Evolutionary conservation across 106 monocot genomes (phyloP), one percentile per base, ranked within the genome.

Genomic region (Dendrobium catenatum): DNA sequence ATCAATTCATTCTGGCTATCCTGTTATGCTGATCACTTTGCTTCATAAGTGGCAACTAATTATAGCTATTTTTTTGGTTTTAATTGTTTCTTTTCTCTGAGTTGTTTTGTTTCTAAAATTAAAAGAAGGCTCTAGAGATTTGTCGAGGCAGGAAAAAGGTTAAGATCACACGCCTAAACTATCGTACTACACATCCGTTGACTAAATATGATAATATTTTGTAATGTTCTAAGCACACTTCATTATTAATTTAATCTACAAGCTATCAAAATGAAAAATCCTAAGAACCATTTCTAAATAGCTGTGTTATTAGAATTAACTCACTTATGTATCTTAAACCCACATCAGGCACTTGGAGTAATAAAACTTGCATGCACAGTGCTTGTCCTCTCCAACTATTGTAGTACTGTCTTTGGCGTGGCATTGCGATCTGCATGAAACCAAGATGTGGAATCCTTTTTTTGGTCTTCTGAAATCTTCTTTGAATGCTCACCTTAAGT

Each of bases 41-140:
- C 70, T 37, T 70, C 37, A 37, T 22, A 70, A 16, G 15, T 70
- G 29, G 2, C 67, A 37, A 70, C 37, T 70, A 37, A 70, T 37
- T 70, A 70, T 70, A 70, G 37, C 2, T 70, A 70, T 68, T 68
- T 27, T 37, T 66, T 66, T 70, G 33, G 33, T 70, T 70, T 33
- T 15, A 66, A 66, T 66, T 70, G 37, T 70, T 70, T 15, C 29
- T n/a, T 24, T 70, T 20, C 70, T 70, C 15, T 70, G 70, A 70
- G 37, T 33, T 70, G 11, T 37, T 70, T 70, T 70, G 2, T 70
- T 61, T 22, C 61, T 61, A 10, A 61, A 61, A 22, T 61, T 61
- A 61, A 8, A 61, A 61, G 22, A 61, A 8, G 13, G 13, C 13
- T 51, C 51, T 15, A 15, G 51, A 10, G 15, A 51, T 13, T 51